These are phyloP conservation scores for Trichocladium uniseriatum DNA, from an alignment of 495 filamentous ascomycete species.

Conservation along the genomic window DNA sequence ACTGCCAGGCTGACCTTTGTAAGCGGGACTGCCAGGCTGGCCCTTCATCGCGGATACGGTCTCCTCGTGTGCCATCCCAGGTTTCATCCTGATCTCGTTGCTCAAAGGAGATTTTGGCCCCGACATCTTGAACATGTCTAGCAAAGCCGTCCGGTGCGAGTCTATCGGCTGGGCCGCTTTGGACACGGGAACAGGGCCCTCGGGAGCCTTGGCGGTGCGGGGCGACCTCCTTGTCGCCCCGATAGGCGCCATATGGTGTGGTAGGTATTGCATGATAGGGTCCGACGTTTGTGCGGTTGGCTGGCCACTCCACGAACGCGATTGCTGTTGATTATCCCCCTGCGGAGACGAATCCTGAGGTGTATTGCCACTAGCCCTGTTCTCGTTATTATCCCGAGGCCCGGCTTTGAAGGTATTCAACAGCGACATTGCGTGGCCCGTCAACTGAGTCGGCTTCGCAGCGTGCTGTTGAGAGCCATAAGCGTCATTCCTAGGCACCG, in stretches of 20 bases:
- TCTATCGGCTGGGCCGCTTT: conserved; percentile 31
- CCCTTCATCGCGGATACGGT: conserved; percentile 8
- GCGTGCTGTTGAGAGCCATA: conserved; percentile 45
- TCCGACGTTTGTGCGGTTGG: conserved; percentile 8
- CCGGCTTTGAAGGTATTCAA: conserved; percentile 54
- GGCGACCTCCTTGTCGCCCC: conserved; percentile 4
- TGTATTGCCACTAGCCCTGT: conserved; percentile 5
- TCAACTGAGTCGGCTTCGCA: conserved; percentile 51
- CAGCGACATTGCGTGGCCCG: conserved; percentile 52
- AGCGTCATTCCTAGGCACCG: conserved; percentile 26
- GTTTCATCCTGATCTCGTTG: conserved; percentile 18
- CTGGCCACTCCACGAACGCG: conserved; percentile 11
- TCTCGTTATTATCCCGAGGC: conserved; percentile 7
- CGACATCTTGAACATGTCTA: conserved; percentile 43
- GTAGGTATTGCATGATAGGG: conserved; percentile 18
- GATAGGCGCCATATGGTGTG: conserved; percentile 9
- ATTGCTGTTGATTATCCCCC: conserved; percentile 10
- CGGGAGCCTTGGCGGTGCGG: neutral
- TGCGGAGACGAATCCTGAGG: conserved; percentile 11
- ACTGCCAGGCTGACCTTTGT: conserved; percentile 12
- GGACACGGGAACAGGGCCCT: neutral
- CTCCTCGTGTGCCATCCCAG: neutral
- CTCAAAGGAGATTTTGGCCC: conserved; percentile 18
- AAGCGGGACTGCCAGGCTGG: conserved; percentile 8
- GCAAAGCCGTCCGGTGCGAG: conserved; percentile 35